A percentile compares a stretch with the other conserved stretches of the same genome.
Evolutionary conservation across 306 rosid species (phyloP).

Genomic region (Psophocarpus tetragonolobus): DNA sequence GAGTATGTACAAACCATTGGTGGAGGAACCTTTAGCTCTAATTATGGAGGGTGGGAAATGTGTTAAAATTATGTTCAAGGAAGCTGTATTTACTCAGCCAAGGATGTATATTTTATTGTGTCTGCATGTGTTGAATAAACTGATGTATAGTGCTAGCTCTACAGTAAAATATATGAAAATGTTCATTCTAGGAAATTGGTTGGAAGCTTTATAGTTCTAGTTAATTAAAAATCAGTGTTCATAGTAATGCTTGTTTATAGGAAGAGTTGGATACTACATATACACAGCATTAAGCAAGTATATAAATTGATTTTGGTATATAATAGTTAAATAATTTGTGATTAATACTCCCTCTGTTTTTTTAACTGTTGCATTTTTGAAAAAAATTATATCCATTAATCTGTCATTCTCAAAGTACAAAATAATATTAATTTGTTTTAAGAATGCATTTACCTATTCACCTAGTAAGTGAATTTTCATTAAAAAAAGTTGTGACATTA

Average conservation of each 20-base stretch:
- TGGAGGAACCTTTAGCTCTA: constrained; percentile 59
- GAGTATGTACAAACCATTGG: constrained; percentile 50
- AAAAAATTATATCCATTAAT: too few relatives aligned
- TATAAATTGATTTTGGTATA: too few relatives aligned
- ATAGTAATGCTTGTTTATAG: neutral
- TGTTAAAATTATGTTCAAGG: neutral
- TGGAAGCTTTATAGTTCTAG: neutral
- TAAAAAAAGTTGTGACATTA: too few relatives aligned
- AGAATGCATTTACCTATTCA: too few relatives aligned
- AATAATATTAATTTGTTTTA: too few relatives aligned
- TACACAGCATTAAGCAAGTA: too few relatives aligned
- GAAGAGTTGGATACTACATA: neutral
- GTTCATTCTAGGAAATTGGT: neutral
- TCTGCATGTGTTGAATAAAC: neutral
- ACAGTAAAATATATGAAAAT: neutral
- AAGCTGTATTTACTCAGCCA: neutral
- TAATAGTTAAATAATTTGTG: too few relatives aligned
- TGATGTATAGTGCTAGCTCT: neutral
- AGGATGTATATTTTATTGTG: neutral
- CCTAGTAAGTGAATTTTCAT: too few relatives aligned
- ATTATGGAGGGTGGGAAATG: constrained; percentile 48
- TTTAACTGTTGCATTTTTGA: too few relatives aligned
- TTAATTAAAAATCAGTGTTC: neutral
- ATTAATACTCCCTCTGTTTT: too few relatives aligned
- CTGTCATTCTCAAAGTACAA: too few relatives aligned